Evolutionary conservation across 768 basidiomycete species (phyloP).

Genomic region (Phylloporus rhodoxanthus): DNA sequence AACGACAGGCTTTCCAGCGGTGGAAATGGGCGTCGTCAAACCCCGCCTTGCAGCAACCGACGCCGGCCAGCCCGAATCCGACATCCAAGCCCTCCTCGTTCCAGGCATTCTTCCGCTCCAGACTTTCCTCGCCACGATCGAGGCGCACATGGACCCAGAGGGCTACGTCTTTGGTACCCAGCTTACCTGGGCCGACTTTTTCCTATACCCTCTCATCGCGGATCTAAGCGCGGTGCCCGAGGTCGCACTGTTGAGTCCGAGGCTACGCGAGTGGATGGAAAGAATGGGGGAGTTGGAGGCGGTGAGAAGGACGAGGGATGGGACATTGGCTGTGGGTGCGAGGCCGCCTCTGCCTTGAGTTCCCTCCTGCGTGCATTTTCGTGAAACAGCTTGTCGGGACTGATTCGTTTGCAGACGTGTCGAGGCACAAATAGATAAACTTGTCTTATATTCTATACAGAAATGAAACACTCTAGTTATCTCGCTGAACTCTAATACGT

Average conservation of each 20-base stretch:
- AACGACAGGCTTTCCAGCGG: constrained; percentile 22
- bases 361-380: background rate
- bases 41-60: constrained; percentile 27
- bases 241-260: constrained; percentile 19
- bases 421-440: background rate
- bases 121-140: constrained; percentile 13
- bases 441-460: background rate
- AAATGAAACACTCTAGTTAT: background rate
- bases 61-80: constrained; percentile 18
- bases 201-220: constrained; percentile 29
- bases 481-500: too few species aligned
- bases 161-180: constrained; percentile 27
- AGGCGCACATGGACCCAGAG: constrained; percentile 21
- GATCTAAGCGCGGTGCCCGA: constrained; percentile 27
- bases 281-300: constrained; percentile 25
- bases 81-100: constrained; percentile 16
- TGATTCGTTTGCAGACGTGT: background rate
- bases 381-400: background rate
- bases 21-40: constrained; percentile 30
- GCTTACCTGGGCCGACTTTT: constrained; percentile 31
- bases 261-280: constrained; percentile 24
- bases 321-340: constrained; percentile 24
- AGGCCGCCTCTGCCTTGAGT: constrained; percentile 11
- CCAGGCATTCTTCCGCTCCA: constrained; percentile 15
- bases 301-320: constrained; percentile 19